Conservation (phyloP, 371 early-diverging fungal genomes). For the Mortierella sp. region DNA sequence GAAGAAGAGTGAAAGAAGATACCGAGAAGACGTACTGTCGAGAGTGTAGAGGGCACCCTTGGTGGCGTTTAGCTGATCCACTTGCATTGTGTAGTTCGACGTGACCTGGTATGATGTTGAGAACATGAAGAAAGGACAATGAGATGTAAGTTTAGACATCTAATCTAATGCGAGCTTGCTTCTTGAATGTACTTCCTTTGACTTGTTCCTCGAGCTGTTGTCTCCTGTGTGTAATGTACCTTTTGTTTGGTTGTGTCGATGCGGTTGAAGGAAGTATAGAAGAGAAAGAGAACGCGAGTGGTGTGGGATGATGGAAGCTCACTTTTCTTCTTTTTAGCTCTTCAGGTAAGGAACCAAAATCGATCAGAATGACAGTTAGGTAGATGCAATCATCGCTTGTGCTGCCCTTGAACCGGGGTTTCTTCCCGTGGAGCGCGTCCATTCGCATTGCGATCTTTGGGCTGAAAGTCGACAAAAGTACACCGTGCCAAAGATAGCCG, state of each 20-base stretch:
- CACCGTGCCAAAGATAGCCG: slow-evolving; percentile 7
- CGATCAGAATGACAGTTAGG: background rate
- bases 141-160: background rate
- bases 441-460: background rate
- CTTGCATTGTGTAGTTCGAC: slow-evolving; percentile 24
- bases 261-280: too few relatives aligned
- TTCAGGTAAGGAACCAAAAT: too few relatives aligned
- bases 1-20: background rate
- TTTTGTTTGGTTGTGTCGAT: too few relatives aligned
- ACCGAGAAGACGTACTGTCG: slow-evolving; percentile 33
- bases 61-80: slow-evolving; percentile 31
- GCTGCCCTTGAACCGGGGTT: background rate
- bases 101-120: background rate
- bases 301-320: background rate
- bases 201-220: too few relatives aligned
- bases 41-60: slow-evolving; percentile 28
- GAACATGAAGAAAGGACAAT: background rate
- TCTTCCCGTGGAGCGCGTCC: background rate
- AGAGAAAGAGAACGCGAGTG: too few relatives aligned
- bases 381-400: background rate
- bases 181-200: too few relatives aligned
- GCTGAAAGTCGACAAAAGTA: background rate
- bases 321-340: background rate
- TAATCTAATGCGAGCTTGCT: too few relatives aligned
- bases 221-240: too few relatives aligned